phyloP scores from a whole-genome alignment of 2,329 filamentous ascomycete species.

The Fusarium zealandicum region DNA sequence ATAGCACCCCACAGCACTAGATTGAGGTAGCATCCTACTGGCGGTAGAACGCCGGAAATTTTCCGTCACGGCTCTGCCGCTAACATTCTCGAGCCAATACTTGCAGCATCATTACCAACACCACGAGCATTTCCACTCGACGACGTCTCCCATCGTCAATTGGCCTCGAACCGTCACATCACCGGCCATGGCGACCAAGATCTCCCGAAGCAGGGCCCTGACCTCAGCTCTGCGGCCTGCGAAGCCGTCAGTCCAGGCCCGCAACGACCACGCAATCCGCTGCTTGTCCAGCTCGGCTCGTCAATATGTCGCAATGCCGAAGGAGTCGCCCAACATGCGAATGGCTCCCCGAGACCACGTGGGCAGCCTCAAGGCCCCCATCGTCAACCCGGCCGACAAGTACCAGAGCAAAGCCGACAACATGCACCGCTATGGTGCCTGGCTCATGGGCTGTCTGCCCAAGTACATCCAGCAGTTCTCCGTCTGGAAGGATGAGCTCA shows the following conservation, averaged over 20 bases:
- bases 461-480: slow-evolving; percentile 99
- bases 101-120: slow-evolving; percentile 45
- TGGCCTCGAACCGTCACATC: slow-evolving; percentile 49
- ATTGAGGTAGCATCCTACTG: slow-evolving; percentile 29
- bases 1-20: neutral
- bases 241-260: slow-evolving; percentile 53
- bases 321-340: slow-evolving; percentile 72
- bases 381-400: slow-evolving; percentile 93
- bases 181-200: slow-evolving; percentile 66
- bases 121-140: slow-evolving; percentile 39
- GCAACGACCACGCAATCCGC: slow-evolving; percentile 52
- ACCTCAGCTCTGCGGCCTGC: slow-evolving; percentile 63
- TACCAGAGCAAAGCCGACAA: slow-evolving; percentile 85
- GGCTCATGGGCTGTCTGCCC: slow-evolving; percentile 94
- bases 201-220: slow-evolving; percentile 63
- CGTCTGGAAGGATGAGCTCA: slow-evolving; percentile 99
- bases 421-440: slow-evolving; percentile 93
- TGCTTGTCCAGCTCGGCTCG: slow-evolving; percentile 59
- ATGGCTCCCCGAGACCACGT: slow-evolving; percentile 64
- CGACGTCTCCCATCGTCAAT: slow-evolving; percentile 50
- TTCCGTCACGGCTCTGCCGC: slow-evolving; percentile 22
- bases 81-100: slow-evolving; percentile 40
- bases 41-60: slow-evolving; percentile 45
- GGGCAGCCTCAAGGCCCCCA: slow-evolving; percentile 74
- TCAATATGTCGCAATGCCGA: slow-evolving; percentile 62